Percentiles rank a stretch among this genome's conserved stretches.
phyloP scores from a whole-genome alignment of 2,329 filamentous ascomycete species.

The Sporothrix brasiliensis region DNA sequence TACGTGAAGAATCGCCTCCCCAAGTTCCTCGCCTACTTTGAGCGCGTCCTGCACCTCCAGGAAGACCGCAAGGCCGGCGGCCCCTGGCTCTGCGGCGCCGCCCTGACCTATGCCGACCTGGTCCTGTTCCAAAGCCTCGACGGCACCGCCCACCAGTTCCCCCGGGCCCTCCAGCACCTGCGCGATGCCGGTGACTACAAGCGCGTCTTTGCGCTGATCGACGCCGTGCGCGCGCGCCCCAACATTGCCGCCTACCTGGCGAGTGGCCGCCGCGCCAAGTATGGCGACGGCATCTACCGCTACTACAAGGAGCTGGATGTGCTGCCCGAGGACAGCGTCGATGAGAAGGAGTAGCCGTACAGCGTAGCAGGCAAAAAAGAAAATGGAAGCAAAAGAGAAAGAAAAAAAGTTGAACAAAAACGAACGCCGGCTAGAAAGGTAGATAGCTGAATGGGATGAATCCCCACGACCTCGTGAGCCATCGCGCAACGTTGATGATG shows the following conservation, averaged over 20 bases:
- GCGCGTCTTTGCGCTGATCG: constrained; percentile 65
- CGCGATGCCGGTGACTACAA: constrained; percentile 60
- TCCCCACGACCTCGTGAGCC: no score
- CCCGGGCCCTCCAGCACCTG: constrained; percentile 62
- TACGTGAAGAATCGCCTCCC: constrained; percentile 66
- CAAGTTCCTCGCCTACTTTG: constrained; percentile 72
- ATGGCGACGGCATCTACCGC: constrained; percentile 68
- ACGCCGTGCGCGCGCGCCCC: constrained; percentile 63
- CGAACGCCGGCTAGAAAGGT: not conserved
- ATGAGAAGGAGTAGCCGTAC: not conserved
- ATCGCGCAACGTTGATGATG: no score
- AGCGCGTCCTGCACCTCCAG: constrained; percentile 63
- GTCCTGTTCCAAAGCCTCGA: constrained; percentile 70
- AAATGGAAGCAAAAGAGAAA: not conserved
- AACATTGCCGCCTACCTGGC: constrained; percentile 69
- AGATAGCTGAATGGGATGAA: not conserved
- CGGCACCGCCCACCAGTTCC: constrained; percentile 68
- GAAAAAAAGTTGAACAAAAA: no score
- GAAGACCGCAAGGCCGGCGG: not conserved
- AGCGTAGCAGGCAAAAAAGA: not conserved
- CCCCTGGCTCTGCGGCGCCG: constrained; percentile 64
- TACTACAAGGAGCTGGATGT: constrained; percentile 73
- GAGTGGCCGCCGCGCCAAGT: constrained; percentile 65
- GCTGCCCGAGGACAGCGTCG: constrained; percentile 39
- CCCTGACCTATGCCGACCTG: constrained; percentile 71